These are phyloP conservation scores for Cystofilobasidium bisporidii DNA, from an alignment of 768 basidiomycete species.

Conservation along the genomic window DNA sequence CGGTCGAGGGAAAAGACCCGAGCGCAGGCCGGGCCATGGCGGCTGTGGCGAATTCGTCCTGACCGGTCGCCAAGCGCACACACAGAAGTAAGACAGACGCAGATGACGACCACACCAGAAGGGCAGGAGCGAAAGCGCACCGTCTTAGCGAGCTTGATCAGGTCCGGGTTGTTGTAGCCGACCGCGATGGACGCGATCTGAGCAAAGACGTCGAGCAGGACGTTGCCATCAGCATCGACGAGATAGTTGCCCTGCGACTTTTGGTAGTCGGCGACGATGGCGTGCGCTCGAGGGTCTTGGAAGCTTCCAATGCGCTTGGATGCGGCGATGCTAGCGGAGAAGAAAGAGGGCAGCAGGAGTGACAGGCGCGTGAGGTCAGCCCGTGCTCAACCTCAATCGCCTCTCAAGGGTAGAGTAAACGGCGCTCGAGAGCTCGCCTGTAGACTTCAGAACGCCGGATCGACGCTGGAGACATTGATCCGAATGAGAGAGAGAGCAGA, in stretches of 20 bases:
- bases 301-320: slow-evolving; percentile 3
- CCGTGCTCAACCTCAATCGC: no score
- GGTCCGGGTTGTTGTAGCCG: slow-evolving; percentile 40
- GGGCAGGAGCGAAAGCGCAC: slow-evolving; percentile 25
- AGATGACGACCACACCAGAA: no score
- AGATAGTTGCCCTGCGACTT: slow-evolving; percentile 40
- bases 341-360: no score
- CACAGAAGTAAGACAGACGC: no score
- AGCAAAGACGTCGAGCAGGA: slow-evolving; percentile 42
- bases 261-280: slow-evolving; percentile 25
- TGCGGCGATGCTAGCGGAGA: not conserved
- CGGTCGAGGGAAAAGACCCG: slow-evolving; percentile 41
- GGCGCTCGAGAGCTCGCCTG: no score
- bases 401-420: no score
- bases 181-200: slow-evolving; percentile 40
- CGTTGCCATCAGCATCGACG: slow-evolving; percentile 44
- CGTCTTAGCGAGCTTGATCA: slow-evolving; percentile 36
- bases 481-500: no score
- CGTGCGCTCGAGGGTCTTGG: slow-evolving; percentile 30
- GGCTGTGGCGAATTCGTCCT: slow-evolving; percentile 37
- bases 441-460: no score
- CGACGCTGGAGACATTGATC: no score
- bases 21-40: slow-evolving; percentile 43
- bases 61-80: no score
- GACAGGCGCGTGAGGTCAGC: no score